Conservation (phyloP, 352 stramenopile species). For the Globisporangium cederbergense region DNA sequence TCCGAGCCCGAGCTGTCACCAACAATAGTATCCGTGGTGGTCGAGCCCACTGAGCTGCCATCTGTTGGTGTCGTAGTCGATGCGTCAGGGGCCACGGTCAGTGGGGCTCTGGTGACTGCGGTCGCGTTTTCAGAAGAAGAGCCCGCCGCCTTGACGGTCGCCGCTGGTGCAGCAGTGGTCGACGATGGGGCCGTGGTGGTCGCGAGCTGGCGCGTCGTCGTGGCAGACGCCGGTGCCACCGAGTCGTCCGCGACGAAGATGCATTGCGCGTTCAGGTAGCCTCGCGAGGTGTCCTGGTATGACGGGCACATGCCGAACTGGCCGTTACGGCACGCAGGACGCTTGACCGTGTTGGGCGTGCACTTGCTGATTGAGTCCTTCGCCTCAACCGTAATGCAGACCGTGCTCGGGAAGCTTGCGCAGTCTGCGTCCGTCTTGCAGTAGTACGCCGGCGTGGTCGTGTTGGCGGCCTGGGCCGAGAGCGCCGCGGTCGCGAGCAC, state of each 20-base stretch:
- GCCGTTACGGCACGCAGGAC: conserved; percentile 58
- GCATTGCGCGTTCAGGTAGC: conserved; percentile 83
- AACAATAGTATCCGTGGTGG: conserved; percentile 13
- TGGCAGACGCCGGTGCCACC: conserved; percentile 16
- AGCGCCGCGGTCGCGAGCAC: conserved; percentile 13
- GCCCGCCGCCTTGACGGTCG: conserved; percentile 18
- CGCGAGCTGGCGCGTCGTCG: conserved; percentile 7
- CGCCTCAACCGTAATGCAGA: conserved; percentile 75
- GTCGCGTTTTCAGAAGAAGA: neutral
- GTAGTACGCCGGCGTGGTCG: conserved; percentile 31
- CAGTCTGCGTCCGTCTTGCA: conserved; percentile 76
- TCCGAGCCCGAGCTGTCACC: conserved; percentile 20
- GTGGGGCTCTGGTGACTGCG: conserved; percentile 5
- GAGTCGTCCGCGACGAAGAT: conserved; percentile 72
- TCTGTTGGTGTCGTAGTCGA: neutral
- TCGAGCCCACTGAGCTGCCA: neutral
- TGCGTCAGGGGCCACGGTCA: conserved; percentile 1
- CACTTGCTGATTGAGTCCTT: conserved; percentile 77
- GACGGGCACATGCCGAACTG: conserved; percentile 74
- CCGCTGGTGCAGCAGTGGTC: conserved; percentile 6
- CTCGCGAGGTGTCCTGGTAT: conserved; percentile 66
- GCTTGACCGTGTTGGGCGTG: conserved; percentile 73
- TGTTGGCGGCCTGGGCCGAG: conserved; percentile 9
- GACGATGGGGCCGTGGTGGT: conserved; percentile 6
- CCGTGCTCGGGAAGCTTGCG: conserved; percentile 54